Base-by-base conservation (phyloP, 2,329 filamentous ascomycete genomes). In the Penicillium griseofulvum region DNA sequence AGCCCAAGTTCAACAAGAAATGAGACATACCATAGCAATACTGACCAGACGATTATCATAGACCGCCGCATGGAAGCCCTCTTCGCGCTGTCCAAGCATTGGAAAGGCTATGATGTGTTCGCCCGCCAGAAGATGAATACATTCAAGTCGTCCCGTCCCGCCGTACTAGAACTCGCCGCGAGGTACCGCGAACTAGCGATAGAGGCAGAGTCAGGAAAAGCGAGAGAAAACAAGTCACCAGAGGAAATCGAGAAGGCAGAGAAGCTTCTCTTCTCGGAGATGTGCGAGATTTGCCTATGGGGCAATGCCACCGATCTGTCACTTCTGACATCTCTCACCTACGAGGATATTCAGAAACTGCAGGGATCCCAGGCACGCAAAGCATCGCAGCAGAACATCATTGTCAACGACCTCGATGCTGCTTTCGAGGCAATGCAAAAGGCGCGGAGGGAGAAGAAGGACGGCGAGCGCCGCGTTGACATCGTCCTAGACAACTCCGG, bases 231-330 rank as follows among this genome's bases (percentile, higher is more conserved):
- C 29, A 65, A 67, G 52, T 66, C 66, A 0, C 39, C 70, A 2
- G 72, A 79, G 51, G 76, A 86, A 61, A 69, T 85, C 47, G 82
- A 84, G 29, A 83, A 87, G 53, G 86, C 89, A 0, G 89, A 95
- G 70, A 84, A 85, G 69, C 75, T 92, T 0, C 78, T 97, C 26
- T 97, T 97, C 76, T 81, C 81, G 24, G 93, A 97, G 71, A 95
- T 97, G 88, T 92, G 88, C 74, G 91, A 97, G 79, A 94, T 97
- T 65, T 97, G 92, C 71, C 83, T 97, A 2, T 97, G 93, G 93
- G 93, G 93, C 11, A 97, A 97, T 72, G 94, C 93, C 1, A 97
- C 93, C 0, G 94, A 97, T 72, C 80, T 97, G 14, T 96, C 91
- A 0, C 87, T 97, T 19, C 81, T 97, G 52, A 96, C 92, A 0